Evolutionary conservation across 192 early-diverging fungal genomes (phyloP), one percentile per base, ranked within the genome.

Genomic region (Coemansia sp.): DNA sequence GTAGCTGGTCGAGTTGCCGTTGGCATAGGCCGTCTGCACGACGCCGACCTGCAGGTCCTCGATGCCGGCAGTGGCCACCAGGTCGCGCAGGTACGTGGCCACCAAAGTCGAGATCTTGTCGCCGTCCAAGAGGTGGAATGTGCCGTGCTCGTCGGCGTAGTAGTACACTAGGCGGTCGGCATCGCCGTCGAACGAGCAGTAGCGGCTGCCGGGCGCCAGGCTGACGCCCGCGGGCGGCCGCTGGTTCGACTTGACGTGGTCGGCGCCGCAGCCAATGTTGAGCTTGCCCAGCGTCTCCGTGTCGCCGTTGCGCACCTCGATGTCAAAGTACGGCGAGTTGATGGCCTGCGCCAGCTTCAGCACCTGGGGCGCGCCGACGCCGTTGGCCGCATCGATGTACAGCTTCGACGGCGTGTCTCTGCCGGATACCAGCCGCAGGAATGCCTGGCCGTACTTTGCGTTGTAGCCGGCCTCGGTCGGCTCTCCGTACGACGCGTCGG

Each of bases 11-110:
- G 95, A 95, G 72, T 86, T 93, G 51, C 97, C 97, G 75, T 99
- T 99, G 36, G 97, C 97, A 65, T 99, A 99, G 11, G 97, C 97
- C 39, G 97, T 99, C 82, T 99, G 97, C 29, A 99, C 96, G 11
- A 98, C 89, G 58, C 97, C 97, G 20, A 99, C 92, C 24, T 90
- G 74, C 70, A 97, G 84, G 50, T 78, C 77, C 25, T 76, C 71
- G 55, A 99, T 75, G 27, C 89, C 86, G 24, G 95, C 93, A n/a
- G 84, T 78, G 20, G 85, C 78, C 30, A 95, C 90, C 29, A 93
- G 85, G 20, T 93, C 90, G 72, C 94, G 96, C 72, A 99, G 91
- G 77, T 94, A 97, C 47, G 87, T 86, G 54, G 94, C 96, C 24
- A 92, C 88, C 42, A 99, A 85, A 52, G 94, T 92, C 30, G 96